phyloP scores from a whole-genome alignment of 371 early-diverging fungal genomes.

The Dentiscutata heterogama region DNA sequence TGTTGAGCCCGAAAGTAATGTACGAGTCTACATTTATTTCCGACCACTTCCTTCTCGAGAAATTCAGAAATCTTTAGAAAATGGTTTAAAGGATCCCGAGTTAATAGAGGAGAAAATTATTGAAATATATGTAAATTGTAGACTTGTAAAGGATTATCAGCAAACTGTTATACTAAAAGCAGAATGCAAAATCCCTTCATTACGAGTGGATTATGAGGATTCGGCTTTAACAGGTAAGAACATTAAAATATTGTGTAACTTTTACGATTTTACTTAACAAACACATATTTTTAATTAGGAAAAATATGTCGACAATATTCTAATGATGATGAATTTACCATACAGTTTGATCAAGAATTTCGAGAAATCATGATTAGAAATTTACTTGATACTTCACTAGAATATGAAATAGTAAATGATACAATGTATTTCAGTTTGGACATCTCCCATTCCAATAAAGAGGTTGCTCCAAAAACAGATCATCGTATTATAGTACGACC shows the following conservation, averaged over 20 bases:
- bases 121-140: constrained; percentile 77
- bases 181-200: constrained; percentile 64
- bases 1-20: constrained; percentile 66
- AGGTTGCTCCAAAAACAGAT: constrained; percentile 47
- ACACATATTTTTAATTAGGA: constrained; percentile 37
- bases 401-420: constrained; percentile 73
- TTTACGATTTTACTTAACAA: not conserved
- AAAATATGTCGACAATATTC: constrained; percentile 29
- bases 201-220: constrained; percentile 53
- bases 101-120: constrained; percentile 63
- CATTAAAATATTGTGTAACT: not conserved
- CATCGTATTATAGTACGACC: constrained; percentile 61
- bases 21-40: constrained; percentile 72
- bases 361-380: constrained; percentile 60
- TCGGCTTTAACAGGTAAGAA: constrained; percentile 56
- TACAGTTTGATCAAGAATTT: constrained; percentile 50
- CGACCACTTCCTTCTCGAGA: constrained; percentile 60
- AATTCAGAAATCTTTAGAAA: constrained; percentile 52
- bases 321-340: constrained; percentile 52
- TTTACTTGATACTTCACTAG: constrained; percentile 58
- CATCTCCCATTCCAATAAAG: constrained; percentile 52
- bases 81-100: constrained; percentile 50
- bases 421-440: constrained; percentile 70
- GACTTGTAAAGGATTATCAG: constrained; percentile 82
- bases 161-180: constrained; percentile 67